Conservation (phyloP, 225 moss, liverwort and hornwort genomes). For the Rhytidiadelphus loreus region DNA sequence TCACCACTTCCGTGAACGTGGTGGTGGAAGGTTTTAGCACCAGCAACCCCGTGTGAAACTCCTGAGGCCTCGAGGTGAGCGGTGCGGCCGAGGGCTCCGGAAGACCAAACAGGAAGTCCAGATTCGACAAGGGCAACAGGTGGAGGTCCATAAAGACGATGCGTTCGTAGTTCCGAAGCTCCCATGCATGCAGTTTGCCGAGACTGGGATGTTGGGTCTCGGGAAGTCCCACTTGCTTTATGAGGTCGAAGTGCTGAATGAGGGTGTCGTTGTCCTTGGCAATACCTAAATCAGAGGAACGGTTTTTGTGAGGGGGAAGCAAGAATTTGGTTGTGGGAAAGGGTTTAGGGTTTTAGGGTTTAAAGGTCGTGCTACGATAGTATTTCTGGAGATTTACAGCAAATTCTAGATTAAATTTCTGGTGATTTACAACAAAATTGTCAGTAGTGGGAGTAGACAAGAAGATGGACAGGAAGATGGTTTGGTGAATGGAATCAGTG, state of each 20-base stretch:
- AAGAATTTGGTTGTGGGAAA: neutral
- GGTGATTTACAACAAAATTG: neutral
- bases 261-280: conserved; percentile 24
- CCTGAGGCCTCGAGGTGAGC: conserved; percentile 26
- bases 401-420: neutral
- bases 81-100: conserved; percentile 84
- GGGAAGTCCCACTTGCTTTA: conserved; percentile 27
- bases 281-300: neutral
- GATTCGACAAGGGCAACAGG: conserved; percentile 50
- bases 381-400: neutral
- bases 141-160: conserved; percentile 63
- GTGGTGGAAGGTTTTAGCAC: conserved; percentile 57
- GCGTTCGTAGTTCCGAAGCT: conserved; percentile 49
- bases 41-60: conserved; percentile 70
- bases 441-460: neutral
- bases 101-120: conserved; percentile 68
- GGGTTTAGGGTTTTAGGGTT: neutral
- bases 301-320: too few relatives aligned
- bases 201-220: neutral
- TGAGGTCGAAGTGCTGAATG: conserved; percentile 53
- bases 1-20: conserved; percentile 40
- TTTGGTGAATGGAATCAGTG: neutral
- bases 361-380: neutral
- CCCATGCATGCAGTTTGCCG: conserved; percentile 57
- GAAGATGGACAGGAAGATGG: neutral